Conservation (phyloP, 257 asterid genomes). For the Echites panduratus region DNA sequence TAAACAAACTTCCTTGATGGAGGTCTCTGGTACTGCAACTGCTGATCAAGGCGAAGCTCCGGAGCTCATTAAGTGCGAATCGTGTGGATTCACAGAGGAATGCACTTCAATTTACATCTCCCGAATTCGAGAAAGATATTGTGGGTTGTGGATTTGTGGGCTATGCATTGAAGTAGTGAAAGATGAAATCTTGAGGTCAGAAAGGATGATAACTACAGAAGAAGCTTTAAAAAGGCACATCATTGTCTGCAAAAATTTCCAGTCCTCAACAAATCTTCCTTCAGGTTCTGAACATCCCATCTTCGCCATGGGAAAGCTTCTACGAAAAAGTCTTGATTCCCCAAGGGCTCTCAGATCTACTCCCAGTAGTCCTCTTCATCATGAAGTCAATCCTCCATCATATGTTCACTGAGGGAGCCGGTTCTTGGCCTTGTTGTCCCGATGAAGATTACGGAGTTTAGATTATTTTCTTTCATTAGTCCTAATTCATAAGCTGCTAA, state of each 20-base stretch:
- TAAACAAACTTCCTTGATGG: neutral
- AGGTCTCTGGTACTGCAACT: neutral
- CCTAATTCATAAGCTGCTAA: neutral
- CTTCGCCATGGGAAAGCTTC: conserved; percentile 22
- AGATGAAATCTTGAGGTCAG: conserved; percentile 21
- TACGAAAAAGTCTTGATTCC: conserved; percentile 23
- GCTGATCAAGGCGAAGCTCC: conserved; percentile 2
- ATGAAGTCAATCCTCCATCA: conserved; percentile 11
- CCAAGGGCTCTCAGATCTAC: conserved; percentile 12
- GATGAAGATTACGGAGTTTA: neutral
- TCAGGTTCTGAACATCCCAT: conserved; percentile 16
- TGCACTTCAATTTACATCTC: conserved; percentile 21
- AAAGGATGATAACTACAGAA: conserved; percentile 10
- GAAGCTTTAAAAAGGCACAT: conserved; percentile 23
- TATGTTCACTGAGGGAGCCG: neutral
- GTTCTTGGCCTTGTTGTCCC: neutral
- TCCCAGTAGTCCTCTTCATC: conserved; percentile 12
- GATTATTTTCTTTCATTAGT: neutral
- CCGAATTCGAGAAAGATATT: conserved; percentile 18
- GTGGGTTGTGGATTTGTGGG: conserved; percentile 27
- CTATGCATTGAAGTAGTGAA: conserved; percentile 25
- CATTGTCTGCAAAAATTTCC: conserved; percentile 22
- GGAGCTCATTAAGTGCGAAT: conserved; percentile 22
- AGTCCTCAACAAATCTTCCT: neutral
- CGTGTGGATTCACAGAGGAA: conserved; percentile 29